These are phyloP conservation scores for Globisporangium rhizosaccharum DNA, from an alignment of 352 stramenopile genomes.

Conservation along the genomic window DNA sequence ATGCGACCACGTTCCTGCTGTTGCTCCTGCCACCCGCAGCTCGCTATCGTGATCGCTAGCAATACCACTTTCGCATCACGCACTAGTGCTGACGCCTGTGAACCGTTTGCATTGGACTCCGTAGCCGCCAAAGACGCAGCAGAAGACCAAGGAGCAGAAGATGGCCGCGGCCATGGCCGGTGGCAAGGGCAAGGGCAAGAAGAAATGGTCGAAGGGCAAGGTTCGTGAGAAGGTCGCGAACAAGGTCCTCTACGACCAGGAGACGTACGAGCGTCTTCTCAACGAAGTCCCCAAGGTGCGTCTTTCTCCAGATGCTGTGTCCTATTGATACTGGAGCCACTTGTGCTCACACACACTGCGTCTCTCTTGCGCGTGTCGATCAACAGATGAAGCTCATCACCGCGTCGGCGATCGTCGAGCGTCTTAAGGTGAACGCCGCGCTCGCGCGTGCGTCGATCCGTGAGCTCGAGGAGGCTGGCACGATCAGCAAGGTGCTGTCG, in stretches of 20 bases:
- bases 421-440: constrained; percentile 98
- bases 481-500: constrained; percentile 93
- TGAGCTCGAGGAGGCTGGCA: constrained; percentile 94
- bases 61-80: too few species aligned
- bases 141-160: constrained; percentile 99
- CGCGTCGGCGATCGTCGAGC: constrained; percentile 97
- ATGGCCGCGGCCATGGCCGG: constrained; percentile 98
- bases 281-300: constrained; percentile 95
- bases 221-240: constrained; percentile 99
- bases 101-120: too few species aligned
- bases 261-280: constrained; percentile 97
- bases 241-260: constrained; percentile 99
- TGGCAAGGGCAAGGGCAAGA: constrained; percentile 98
- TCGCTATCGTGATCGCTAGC: too few species aligned
- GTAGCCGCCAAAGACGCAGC: constrained; percentile 98
- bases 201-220: constrained; percentile 99
- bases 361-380: background rate
- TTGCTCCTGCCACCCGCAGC: too few species aligned
- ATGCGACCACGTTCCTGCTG: too few species aligned
- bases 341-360: background rate
- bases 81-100: background rate
- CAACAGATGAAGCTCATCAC: constrained; percentile 99
- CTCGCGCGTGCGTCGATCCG: constrained; percentile 96
- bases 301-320: too few species aligned
- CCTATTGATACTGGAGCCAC: too few species aligned